phyloP scores from a whole-genome alignment of 768 basidiomycete species.

The Pleurotus ostreatus region DNA sequence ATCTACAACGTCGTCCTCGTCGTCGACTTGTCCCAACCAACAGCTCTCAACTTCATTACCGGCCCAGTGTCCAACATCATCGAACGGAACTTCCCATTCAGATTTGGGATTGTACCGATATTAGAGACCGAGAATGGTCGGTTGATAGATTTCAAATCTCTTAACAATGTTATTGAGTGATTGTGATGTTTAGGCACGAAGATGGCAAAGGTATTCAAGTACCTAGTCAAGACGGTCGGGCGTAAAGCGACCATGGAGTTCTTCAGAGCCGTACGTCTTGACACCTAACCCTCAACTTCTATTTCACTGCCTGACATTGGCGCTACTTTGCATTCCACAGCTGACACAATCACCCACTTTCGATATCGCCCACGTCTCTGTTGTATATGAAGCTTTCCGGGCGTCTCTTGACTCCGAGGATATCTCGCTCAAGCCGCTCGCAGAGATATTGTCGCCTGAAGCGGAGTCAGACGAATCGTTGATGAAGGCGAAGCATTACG shows the following conservation, averaged over 20 bases:
- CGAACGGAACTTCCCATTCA: conserved; percentile 65
- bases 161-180: neutral
- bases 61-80: conserved; percentile 69
- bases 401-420: neutral
- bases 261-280: conserved; percentile 40
- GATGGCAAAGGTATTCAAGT: conserved; percentile 72
- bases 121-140: conserved; percentile 46
- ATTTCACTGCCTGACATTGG: neutral
- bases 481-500: conserved; percentile 43
- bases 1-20: conserved; percentile 80
- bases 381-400: conserved; percentile 16
- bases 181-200: conserved; percentile 40
- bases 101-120: conserved; percentile 84
- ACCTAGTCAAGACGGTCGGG: conserved; percentile 61
- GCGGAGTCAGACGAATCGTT: conserved; percentile 18
- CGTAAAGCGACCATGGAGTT: conserved; percentile 60
- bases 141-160: neutral
- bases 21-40: conserved; percentile 70
- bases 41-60: conserved; percentile 58
- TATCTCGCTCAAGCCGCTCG: too few relatives aligned
- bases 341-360: conserved; percentile 29
- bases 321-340: conserved; percentile 19
- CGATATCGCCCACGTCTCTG: conserved; percentile 28
- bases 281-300: neutral
- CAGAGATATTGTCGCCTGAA: conserved; percentile 23